Conservation (phyloP, 805 yeast species). For the Lachancea quebecensis region DNA sequence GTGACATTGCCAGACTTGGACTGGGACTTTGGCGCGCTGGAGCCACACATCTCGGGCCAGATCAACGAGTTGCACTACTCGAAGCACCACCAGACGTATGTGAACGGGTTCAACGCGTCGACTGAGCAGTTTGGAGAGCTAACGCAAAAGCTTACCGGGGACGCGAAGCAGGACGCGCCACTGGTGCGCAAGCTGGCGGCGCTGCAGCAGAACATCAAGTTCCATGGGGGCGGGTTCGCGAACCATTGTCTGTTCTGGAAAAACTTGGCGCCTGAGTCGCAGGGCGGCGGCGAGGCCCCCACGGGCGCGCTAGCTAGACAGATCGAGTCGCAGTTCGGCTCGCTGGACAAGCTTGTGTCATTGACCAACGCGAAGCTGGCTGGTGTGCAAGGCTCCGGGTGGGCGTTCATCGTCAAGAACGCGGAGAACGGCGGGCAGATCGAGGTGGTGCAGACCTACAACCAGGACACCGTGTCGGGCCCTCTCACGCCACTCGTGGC, state of each 20-base stretch:
- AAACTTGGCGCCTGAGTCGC: conserved; percentile 67
- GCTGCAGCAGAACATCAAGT: conserved; percentile 70
- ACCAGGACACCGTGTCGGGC: conserved; percentile 81
- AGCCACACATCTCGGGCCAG: conserved; percentile 79
- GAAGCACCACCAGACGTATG: conserved; percentile 91
- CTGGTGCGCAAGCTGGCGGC: conserved; percentile 32
- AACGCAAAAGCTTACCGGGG: conserved; percentile 46
- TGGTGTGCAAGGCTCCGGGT: conserved; percentile 90
- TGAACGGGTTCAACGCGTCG: conserved; percentile 75
- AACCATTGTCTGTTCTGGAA: conserved; percentile 88
- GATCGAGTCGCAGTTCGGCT: conserved; percentile 59
- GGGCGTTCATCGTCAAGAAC: conserved; percentile 89
- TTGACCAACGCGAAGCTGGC: conserved; percentile 67
- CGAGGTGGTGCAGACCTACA: conserved; percentile 73
- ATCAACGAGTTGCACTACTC: conserved; percentile 82
- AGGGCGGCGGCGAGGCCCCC: conserved; percentile 65
- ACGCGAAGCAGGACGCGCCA: conserved; percentile 34
- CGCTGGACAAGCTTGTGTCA: conserved; percentile 58
- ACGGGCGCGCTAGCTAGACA: conserved; percentile 54
- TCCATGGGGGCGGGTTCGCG: conserved; percentile 88
- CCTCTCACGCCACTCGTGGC: conserved; percentile 70
- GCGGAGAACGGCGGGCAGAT: conserved; percentile 57
- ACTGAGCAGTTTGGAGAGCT: conserved; percentile 69
- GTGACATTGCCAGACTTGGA: conserved; percentile 74
- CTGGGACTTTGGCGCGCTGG: conserved; percentile 79